Evolutionary conservation across 2,329 filamentous ascomycete genomes (phyloP), one percentile per base, ranked within the genome.

Genomic region (Fusarium chaquense): DNA sequence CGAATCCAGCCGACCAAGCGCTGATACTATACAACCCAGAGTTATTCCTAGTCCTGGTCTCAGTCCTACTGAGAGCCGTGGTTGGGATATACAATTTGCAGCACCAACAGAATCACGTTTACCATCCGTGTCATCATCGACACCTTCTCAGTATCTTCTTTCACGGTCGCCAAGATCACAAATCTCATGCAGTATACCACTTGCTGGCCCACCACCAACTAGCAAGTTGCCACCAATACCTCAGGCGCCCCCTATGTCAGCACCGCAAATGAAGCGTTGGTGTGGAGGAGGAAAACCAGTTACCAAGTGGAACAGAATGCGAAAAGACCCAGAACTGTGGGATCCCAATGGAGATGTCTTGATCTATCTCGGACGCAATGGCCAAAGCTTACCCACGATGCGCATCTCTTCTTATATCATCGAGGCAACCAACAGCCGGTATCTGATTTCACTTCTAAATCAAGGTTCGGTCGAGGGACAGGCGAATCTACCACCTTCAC

Each of bases 301-400:
- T 1, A 82, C 85, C 52, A 79, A 82, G 32, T 88, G 86, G 86
- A 87, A 86, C 70, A 87, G 87, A 72, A 78, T 88, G 4, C 81
- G 84, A 12, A 87, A 88, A 73, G 87, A 89, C 50, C 85, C 86
- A 2, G 87, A 89, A 69, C 76, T 89, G 4, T 90, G 87, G 87
- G 86, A 89, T 69, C 83, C 84, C 0, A 86, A 87, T 59, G 87
- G 87, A 24, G 87, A 90, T 62, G 87, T 88, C 16, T 78, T 89
- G 12, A 81, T 90, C 3, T 89, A 84, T 73, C 82, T 89, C 8
- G 82, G 84, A 0, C 81, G 83, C 26, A 82, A 81, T 65, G 80
- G 81, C 45, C 80, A 84, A 62, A 81, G 81, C 5, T 78, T 82
- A 3, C 82, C 83, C 0, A 88, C 86, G 3, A 86, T 90, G 71